Evolutionary conservation across 768 basidiomycete species (phyloP).

Genomic region (Mycena galericulata): DNA sequence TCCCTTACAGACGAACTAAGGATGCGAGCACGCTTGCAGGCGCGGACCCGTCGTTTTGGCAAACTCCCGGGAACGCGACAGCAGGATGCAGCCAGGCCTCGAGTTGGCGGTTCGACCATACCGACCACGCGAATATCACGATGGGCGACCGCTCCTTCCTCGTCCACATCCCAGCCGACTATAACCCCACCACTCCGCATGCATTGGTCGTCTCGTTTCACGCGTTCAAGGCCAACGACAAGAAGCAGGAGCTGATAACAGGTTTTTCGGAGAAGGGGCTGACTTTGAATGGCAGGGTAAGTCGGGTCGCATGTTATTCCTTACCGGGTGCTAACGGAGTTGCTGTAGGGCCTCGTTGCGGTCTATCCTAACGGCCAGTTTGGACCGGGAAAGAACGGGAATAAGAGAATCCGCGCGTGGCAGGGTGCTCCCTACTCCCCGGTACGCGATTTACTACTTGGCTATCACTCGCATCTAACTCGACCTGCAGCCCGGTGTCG

Average conservation of each 20-base stretch:
- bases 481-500: slow-evolving; percentile 20
- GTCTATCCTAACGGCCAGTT: slow-evolving; percentile 33
- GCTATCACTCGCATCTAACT: not conserved
- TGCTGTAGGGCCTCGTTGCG: slow-evolving; percentile 26
- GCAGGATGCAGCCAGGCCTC: not conserved
- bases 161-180: slow-evolving; percentile 28
- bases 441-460: not conserved
- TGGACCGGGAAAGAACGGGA: slow-evolving; percentile 33
- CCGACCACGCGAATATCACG: slow-evolving; percentile 29
- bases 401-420: slow-evolving; percentile 31
- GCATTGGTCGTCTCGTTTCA: slow-evolving; percentile 31
- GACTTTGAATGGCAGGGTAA: slow-evolving; percentile 26
- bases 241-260: slow-evolving; percentile 31
- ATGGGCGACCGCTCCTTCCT: slow-evolving; percentile 34
- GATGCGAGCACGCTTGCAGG: too few relatives aligned
- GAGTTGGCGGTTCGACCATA: not conserved
- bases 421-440: slow-evolving; percentile 33
- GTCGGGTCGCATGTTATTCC: not conserved
- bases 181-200: slow-evolving; percentile 14
- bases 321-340: not conserved
- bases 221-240: slow-evolving; percentile 28
- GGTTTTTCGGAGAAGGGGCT: slow-evolving; percentile 30
- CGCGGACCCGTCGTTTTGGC: too few relatives aligned
- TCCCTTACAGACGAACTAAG: not conserved
- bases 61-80: not conserved